These are phyloP conservation scores for Byssoonygena ceratinophila DNA, from an alignment of 2,329 filamentous ascomycete genomes.

Conservation along the genomic window DNA sequence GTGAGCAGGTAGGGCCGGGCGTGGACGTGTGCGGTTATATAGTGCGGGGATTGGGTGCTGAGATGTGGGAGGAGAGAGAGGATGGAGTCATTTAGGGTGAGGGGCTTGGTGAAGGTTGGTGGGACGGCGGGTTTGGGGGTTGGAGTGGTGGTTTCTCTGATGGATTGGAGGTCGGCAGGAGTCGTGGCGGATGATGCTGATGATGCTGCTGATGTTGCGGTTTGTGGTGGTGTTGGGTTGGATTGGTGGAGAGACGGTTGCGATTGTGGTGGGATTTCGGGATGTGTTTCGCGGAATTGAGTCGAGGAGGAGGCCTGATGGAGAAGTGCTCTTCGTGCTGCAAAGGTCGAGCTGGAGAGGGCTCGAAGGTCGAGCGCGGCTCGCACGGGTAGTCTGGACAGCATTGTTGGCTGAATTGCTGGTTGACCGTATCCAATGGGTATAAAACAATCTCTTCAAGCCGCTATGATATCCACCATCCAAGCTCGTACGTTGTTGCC, in stretches of 20 bases:
- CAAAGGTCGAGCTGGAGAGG: conserved; percentile 6
- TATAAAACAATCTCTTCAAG: not conserved
- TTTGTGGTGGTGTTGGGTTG: not conserved
- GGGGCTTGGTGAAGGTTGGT: conserved; percentile 29
- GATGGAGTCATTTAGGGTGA: conserved; percentile 35
- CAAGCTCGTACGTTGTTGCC: not conserved
- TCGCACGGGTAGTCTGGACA: conserved; percentile 27
- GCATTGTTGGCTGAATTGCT: conserved; percentile 23
- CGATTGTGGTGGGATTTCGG: conserved; percentile 22
- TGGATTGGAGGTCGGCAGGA: conserved; percentile 10
- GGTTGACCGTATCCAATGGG: not conserved
- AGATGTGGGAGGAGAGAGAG: conserved; percentile 37
- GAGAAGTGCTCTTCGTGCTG: conserved; percentile 31
- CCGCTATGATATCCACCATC: not conserved
- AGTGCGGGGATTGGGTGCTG: conserved; percentile 37
- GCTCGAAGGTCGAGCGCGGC: conserved; percentile 21
- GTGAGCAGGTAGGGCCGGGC: conserved; percentile 42
- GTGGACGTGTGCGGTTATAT: conserved; percentile 40
- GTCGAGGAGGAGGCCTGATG: conserved; percentile 29
- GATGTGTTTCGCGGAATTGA: conserved; percentile 25
- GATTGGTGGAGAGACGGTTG: conserved; percentile 19
- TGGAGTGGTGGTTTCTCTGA: conserved; percentile 15
- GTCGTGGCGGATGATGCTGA: not conserved
- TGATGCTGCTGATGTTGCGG: conserved; percentile 12
- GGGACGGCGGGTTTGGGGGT: conserved; percentile 28